Evolutionary conservation across 768 basidiomycete genomes (phyloP).

Genomic region (Russula olivacea): DNA sequence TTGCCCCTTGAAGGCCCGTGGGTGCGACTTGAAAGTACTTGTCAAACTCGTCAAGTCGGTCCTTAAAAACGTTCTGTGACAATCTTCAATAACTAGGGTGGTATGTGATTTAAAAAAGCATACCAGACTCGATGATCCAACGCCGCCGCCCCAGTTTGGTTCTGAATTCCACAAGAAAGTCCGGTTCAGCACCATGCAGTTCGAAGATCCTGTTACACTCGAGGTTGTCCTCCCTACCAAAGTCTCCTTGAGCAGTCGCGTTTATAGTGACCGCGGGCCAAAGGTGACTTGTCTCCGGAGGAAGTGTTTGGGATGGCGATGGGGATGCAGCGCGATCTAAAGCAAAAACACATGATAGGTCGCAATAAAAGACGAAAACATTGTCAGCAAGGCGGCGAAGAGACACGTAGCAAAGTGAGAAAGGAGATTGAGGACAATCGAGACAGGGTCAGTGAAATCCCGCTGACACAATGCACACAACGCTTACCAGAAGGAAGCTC

Average conservation of each 20-base stretch:
- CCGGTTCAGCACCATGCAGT: not conserved
- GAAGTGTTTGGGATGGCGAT: not conserved
- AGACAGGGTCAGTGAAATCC: not conserved
- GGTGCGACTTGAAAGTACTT: not conserved
- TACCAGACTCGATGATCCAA: not conserved
- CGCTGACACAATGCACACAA: not conserved
- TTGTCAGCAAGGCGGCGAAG: too few species aligned
- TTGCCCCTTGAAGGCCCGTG: not conserved
- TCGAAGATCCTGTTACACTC: not conserved
- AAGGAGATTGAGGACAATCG: not conserved
- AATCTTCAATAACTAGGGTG: not conserved
- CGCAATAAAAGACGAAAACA: not conserved
- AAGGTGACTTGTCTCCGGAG: too few species aligned
- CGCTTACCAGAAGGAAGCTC: not conserved
- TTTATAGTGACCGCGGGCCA: not conserved
- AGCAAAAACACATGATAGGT: not conserved
- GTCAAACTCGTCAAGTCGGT: not conserved
- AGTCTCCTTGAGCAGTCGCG: not conserved
- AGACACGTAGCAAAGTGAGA: not conserved
- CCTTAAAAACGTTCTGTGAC: not conserved
- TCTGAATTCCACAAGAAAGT: not conserved
- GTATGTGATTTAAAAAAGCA: not conserved
- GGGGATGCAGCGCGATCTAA: not conserved
- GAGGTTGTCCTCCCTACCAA: not conserved
- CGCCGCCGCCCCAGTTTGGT: not conserved